Percentiles rank a stretch among this genome's conserved stretches.
These are phyloP conservation scores for Nakaseomyces nivariensis DNA, from an alignment of 1,139 yeast species.

Conservation along the genomic window DNA sequence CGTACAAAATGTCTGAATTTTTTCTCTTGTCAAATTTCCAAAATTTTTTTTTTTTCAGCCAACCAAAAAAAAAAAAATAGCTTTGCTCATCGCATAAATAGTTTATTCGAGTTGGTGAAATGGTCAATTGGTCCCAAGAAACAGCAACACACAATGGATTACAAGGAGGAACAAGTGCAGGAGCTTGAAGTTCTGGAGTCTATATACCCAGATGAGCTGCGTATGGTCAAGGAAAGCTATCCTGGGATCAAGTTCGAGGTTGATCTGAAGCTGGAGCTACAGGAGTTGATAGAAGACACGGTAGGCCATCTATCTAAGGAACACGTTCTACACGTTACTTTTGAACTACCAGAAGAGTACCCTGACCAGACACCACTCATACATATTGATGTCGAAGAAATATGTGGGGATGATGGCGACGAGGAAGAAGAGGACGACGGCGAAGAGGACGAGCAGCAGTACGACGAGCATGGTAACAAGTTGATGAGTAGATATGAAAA, in stretches of 20 bases:
- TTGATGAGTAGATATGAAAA: conserved; percentile 35
- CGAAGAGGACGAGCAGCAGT: conserved; percentile 37
- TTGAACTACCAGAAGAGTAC: conserved; percentile 25
- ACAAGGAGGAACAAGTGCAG: conserved; percentile 63
- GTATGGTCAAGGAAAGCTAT: conserved; percentile 20
- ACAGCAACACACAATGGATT: conserved; percentile 45
- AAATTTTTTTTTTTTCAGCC: too few relatives aligned
- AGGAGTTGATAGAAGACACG: conserved; percentile 37
- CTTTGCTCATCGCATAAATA: too few relatives aligned
- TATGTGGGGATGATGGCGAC: conserved; percentile 25
- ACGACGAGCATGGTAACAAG: conserved; percentile 37
- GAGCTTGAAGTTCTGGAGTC: conserved; percentile 79
- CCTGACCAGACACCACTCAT: conserved; percentile 27
- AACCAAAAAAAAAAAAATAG: too few relatives aligned
- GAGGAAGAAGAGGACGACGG: conserved; percentile 34
- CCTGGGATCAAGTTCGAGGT: conserved; percentile 30
- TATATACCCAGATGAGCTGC: conserved; percentile 85
- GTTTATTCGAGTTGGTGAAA: too few relatives aligned
- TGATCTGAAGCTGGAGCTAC: conserved; percentile 26
- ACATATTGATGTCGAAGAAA: conserved; percentile 14
- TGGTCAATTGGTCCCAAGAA: neutral
- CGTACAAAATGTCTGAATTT: too few relatives aligned
- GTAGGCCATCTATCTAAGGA: conserved; percentile 32
- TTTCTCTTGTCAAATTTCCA: too few relatives aligned
- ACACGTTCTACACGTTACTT: conserved; percentile 17